Evolutionary conservation across 108 stramenopile genomes (phyloP).

Genomic region (Cyclotella sp.): DNA sequence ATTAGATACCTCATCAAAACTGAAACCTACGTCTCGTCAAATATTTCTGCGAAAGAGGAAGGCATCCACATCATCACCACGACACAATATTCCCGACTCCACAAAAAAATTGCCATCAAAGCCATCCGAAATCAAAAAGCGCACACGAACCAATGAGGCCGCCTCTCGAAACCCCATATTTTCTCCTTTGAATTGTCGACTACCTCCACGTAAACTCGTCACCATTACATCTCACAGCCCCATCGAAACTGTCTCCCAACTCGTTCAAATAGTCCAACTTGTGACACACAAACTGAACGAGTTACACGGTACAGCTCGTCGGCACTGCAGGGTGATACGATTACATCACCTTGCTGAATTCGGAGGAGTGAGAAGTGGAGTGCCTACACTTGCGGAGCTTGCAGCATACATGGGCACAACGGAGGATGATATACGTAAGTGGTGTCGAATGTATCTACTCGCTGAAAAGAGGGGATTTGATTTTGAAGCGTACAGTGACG

Average conservation of each 20-base stretch:
- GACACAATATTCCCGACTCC: too few species aligned
- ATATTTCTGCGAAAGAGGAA: too few species aligned
- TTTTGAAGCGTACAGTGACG: constrained; percentile 19
- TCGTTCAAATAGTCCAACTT: constrained; percentile 29
- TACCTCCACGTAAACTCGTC: constrained; percentile 2
- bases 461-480: constrained; percentile 27
- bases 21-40: too few species aligned
- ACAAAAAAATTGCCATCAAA: too few species aligned
- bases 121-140: too few species aligned
- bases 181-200: constrained; percentile 22
- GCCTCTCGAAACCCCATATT: not conserved
- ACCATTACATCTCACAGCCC: not conserved
- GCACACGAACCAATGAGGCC: too few species aligned
- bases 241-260: constrained; percentile 33
- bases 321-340: constrained; percentile 20
- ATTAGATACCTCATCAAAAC: too few species aligned
- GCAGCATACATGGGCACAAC: constrained; percentile 26
- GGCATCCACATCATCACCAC: too few species aligned
- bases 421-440: constrained; percentile 24
- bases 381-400: constrained; percentile 27
- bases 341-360: constrained; percentile 6
- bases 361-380: not conserved
- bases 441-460: constrained; percentile 23
- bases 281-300: constrained; percentile 41
- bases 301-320: constrained; percentile 11